Conservation (phyloP, 768 basidiomycete species). For the Crepidotus variabilis region DNA sequence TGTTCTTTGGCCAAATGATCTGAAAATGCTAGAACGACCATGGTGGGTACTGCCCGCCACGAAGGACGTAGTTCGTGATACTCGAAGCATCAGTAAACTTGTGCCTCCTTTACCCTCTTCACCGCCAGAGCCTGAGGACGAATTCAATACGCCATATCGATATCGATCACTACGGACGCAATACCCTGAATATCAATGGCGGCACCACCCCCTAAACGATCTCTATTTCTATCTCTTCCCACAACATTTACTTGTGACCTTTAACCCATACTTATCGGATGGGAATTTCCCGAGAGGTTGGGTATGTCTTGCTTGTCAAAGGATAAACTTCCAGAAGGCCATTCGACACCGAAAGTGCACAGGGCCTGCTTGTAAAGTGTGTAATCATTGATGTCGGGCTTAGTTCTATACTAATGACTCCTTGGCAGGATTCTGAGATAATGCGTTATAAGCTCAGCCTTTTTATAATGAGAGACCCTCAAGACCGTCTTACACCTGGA, state of each 20-base stretch:
- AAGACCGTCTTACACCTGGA: slow-evolving; percentile 26
- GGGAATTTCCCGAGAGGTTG: slow-evolving; percentile 42
- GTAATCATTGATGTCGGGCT: slow-evolving; percentile 4
- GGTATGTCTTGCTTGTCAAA: slow-evolving; percentile 45
- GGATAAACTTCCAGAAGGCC: slow-evolving; percentile 40
- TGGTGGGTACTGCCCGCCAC: slow-evolving; percentile 18
- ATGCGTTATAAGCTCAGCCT: slow-evolving; percentile 26
- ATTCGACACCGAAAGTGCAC: slow-evolving; percentile 46
- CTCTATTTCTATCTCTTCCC: slow-evolving; percentile 27
- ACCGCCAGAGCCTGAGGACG: slow-evolving; percentile 13
- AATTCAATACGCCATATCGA: slow-evolving; percentile 12
- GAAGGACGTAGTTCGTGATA: background rate
- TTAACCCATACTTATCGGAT: slow-evolving; percentile 22
- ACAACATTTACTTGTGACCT: slow-evolving; percentile 24
- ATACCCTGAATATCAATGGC: slow-evolving; percentile 23
- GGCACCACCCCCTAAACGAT: slow-evolving; percentile 17
- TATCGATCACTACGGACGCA: slow-evolving; percentile 16
- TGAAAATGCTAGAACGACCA: slow-evolving; percentile 10
- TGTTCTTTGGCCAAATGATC: slow-evolving; percentile 16
- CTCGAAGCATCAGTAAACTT: background rate
- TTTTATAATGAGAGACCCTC: slow-evolving; percentile 29
- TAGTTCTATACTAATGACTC: background rate
- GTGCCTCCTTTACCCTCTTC: background rate
- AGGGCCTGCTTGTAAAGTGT: slow-evolving; percentile 36
- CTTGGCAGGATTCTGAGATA: slow-evolving; percentile 12